Evolutionary conservation across 1,284 basidiomycete species (phyloP), one percentile per base, ranked within the genome.

Genomic region (Xerocomus nothofagi): DNA sequence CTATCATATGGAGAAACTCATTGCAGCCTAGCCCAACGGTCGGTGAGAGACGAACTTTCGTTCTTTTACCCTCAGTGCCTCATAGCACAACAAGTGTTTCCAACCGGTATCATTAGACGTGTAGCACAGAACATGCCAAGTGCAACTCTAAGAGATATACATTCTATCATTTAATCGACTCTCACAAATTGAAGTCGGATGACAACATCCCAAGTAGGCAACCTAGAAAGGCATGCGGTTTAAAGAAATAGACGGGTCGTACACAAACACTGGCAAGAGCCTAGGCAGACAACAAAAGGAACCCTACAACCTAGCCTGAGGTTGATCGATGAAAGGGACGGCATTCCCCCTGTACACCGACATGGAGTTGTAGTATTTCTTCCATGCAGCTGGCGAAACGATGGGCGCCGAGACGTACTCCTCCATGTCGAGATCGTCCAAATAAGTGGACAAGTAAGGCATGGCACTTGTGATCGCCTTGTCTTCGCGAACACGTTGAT

Each of bases 391-490:
- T 50, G 78, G 77, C 26, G 75, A 74, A n/a, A 78, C 69, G 49
- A 80, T 78, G 26, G 78, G 77, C 18, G 77, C 77, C 38, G 68
- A 69, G 38, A 78, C 73, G 49, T 78, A 78, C 34, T 72, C 64
- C 49, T 71, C 73, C 48, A 79, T 75, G 29, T 70, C 55, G n/a
- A 79, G 68, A 42, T 68, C 62, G 12, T 69, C 57, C n/a, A 80
- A 63, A 52, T 73, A 75, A 17, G 51, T 55, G 18, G 66, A 62
- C 17, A 80, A 56, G 36, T 74, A 60, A 4, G 75, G 75, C 51
- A 79, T 55, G 49, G 75, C 74, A 11, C 68, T 63, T 3, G 71
- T 64, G 14, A 79, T 61, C 2, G 75, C 78, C 14, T 59, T 55
- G 52, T 77, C 75, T 57, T 80, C 75, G 32, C 71, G 72, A 11